Conservation (phyloP, 495 filamentous ascomycete genomes). For the Tuber aestivum region DNA sequence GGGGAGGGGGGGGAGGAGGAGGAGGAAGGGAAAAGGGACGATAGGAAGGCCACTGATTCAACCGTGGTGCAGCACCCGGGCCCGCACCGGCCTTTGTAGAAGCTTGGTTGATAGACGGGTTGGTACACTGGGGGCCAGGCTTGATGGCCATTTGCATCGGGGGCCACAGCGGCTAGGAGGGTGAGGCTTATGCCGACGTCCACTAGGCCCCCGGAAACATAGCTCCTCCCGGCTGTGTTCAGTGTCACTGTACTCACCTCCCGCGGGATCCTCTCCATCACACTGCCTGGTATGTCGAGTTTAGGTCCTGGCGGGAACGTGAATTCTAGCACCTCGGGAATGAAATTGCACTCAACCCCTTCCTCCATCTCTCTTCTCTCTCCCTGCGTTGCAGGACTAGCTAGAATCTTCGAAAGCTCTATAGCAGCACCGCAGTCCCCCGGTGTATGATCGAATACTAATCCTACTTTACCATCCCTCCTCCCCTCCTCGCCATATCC, state of each 20-base stretch:
- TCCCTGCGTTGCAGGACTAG: not conserved
- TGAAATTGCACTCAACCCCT: not conserved
- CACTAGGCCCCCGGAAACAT: slow-evolving; percentile 46
- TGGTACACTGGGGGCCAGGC: slow-evolving; percentile 16
- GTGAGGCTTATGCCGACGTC: slow-evolving; percentile 64
- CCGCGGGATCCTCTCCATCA: not conserved
- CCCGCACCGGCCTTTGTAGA: slow-evolving; percentile 11
- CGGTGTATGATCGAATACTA: slow-evolving; percentile 21
- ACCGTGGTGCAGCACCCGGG: slow-evolving; percentile 5
- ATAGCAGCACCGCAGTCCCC: slow-evolving; percentile 21
- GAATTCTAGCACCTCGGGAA: not conserved
- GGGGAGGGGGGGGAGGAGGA: not conserved
- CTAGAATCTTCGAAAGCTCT: slow-evolving; percentile 18
- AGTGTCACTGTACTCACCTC: not conserved
- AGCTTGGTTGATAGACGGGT: slow-evolving; percentile 16
- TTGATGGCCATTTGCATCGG: not conserved
- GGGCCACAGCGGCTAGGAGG: slow-evolving; percentile 44
- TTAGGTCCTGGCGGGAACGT: slow-evolving; percentile 6
- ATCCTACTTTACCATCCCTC: slow-evolving; percentile 8
- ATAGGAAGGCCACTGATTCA: slow-evolving; percentile 19
- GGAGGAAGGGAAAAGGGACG: slow-evolving; percentile 6
- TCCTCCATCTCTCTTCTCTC: not conserved
- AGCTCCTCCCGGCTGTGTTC: not conserved
- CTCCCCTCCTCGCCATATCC: not conserved
- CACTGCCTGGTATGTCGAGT: not conserved